Conservation (phyloP, 164 flowering plant genomes). For the Umbellularia californica region DNA sequence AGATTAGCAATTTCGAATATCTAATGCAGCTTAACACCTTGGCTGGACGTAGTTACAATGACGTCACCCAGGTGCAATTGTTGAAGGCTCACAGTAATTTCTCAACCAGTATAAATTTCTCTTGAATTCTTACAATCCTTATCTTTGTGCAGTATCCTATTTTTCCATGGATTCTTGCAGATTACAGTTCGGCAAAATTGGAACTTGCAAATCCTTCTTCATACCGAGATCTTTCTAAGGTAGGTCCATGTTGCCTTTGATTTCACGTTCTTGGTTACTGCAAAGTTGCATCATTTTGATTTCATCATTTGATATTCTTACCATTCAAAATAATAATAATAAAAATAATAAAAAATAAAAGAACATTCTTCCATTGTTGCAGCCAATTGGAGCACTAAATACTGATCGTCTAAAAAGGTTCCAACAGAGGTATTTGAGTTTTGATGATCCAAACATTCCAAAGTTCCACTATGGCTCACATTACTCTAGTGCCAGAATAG, state of each 20-base stretch:
- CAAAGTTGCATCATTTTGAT: not conserved
- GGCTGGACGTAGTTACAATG: conserved; percentile 98
- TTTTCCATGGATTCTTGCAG: conserved; percentile 97
- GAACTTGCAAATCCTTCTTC: conserved; percentile 76
- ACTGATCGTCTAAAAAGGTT: conserved; percentile 74
- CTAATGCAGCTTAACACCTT: conserved; percentile 95
- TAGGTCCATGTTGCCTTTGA: conserved; percentile 14
- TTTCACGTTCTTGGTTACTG: not conserved
- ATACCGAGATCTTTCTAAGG: conserved; percentile 92
- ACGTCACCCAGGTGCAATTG: conserved; percentile 79
- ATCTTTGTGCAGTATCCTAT: conserved; percentile 81
- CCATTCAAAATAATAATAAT: too few species aligned
- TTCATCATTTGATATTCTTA: not conserved
- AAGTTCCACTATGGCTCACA: conserved; percentile 99
- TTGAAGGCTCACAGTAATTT: not conserved
- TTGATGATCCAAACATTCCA: conserved; percentile 94
- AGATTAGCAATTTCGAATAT: conserved; percentile 99
- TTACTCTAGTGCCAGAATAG: conserved; percentile 98
- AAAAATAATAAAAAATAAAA: too few species aligned
- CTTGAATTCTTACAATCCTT: not conserved
- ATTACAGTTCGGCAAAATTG: conserved; percentile 69
- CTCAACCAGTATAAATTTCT: not conserved
- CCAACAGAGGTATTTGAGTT: conserved; percentile 84
- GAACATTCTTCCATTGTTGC: conserved; percentile 25
- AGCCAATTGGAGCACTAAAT: conserved; percentile 97